Percentiles rank a stretch among this genome's conserved stretches.
Evolutionary conservation across 1,284 basidiomycete genomes (phyloP).

Genomic region (Papiliotrema nemorosa): DNA sequence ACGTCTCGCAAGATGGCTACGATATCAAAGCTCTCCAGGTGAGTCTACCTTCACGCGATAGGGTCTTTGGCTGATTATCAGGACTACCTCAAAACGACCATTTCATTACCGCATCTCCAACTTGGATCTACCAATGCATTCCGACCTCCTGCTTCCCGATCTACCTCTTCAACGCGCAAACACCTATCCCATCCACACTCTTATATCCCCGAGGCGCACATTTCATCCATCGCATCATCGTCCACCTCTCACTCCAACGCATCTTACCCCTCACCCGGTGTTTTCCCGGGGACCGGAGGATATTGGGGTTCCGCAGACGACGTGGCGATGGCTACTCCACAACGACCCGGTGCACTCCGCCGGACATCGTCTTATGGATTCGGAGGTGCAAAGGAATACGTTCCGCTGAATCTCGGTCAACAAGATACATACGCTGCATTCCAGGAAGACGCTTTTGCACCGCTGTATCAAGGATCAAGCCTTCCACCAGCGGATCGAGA

Average conservation of each 20-base stretch:
- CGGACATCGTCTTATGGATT: constrained; percentile 16
- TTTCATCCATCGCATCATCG: constrained; percentile 1
- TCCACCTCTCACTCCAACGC: not conserved
- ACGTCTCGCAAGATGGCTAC: constrained; percentile 32
- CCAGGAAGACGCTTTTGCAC: constrained; percentile 17
- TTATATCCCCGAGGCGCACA: too few species aligned
- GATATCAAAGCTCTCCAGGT: constrained; percentile 37
- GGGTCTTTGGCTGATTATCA: constrained; percentile 5
- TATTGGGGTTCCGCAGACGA: constrained; percentile 8
- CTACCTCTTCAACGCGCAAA: constrained; percentile 11
- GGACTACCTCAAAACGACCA: constrained; percentile 23
- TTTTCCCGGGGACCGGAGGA: constrained; percentile 1
- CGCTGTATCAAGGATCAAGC: constrained; percentile 6
- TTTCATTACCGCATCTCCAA: constrained; percentile 7
- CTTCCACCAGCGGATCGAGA: not conserved
- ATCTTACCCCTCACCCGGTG: constrained; percentile 1
- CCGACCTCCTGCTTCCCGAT: constrained; percentile 10
- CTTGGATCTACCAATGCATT: constrained; percentile 2
- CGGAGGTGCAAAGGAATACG: not conserved
- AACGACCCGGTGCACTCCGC: constrained; percentile 4
- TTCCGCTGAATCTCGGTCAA: not conserved
- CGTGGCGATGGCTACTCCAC: not conserved
- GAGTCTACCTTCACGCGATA: constrained; percentile 8
- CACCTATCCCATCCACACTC: constrained; percentile 4
- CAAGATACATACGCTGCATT: constrained; percentile 5